Percentiles rank a stretch among this genome's conserved stretches.
Conservation (phyloP, 2,329 filamentous ascomycete species). For the Conoideocrella luteorostrata region DNA sequence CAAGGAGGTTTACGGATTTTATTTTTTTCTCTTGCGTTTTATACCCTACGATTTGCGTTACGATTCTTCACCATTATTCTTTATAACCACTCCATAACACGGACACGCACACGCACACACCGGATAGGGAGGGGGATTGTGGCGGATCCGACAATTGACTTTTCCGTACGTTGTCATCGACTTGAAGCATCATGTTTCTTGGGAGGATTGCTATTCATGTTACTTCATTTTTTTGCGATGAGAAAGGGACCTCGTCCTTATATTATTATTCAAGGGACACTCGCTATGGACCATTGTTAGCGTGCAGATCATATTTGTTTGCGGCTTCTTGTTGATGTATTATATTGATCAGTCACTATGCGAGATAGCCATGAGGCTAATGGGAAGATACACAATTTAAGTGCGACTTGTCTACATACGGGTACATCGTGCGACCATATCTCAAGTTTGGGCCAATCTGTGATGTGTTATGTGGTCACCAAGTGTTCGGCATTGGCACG, state of each 20-base stretch:
- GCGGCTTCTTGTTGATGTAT: slow-evolving; percentile 3
- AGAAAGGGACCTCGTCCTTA: background rate
- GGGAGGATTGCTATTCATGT: no score
- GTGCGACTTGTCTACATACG: no score
- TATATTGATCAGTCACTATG: slow-evolving; percentile 2
- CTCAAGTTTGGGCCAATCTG: no score
- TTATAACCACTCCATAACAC: background rate
- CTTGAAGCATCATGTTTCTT: background rate
- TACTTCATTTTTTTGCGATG: background rate
- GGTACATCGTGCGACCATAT: no score
- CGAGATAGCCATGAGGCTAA: slow-evolving; percentile 1
- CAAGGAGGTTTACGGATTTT: slow-evolving; percentile 4
- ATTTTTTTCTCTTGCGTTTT: slow-evolving; percentile 1
- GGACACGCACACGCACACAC: background rate
- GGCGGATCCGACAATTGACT: no score
- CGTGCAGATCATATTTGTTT: slow-evolving; percentile 2
- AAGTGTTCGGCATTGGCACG: no score
- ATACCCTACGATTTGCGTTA: slow-evolving; percentile 9
- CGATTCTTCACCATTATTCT: slow-evolving; percentile 1
- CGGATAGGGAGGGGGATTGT: no score
- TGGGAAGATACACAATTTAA: background rate
- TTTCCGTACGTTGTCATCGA: background rate
- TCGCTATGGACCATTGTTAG: background rate
- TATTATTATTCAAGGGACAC: background rate
- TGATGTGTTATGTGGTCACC: no score